Conservation (phyloP, 768 basidiomycete genomes). For the Tremella yokohamensis region DNA sequence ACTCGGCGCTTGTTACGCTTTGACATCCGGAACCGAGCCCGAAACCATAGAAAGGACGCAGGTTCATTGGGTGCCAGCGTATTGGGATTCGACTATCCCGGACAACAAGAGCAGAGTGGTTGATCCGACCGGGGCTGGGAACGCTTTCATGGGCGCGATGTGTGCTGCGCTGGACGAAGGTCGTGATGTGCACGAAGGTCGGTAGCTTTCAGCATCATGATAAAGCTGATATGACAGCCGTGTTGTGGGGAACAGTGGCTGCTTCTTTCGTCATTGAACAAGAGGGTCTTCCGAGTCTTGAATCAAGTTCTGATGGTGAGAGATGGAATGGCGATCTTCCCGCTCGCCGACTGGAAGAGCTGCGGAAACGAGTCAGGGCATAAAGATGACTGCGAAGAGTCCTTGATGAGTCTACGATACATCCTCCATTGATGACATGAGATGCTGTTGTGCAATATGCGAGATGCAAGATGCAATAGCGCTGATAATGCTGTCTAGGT, state of each 20-base stretch:
- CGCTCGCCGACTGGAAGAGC: not conserved
- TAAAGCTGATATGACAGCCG: slow-evolving; percentile 3
- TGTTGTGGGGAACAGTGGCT: slow-evolving; percentile 20
- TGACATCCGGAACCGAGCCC: not conserved
- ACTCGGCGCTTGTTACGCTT: slow-evolving; percentile 29
- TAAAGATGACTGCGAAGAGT: not conserved
- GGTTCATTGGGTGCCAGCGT: slow-evolving; percentile 31
- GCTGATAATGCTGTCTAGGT: slow-evolving; percentile 4
- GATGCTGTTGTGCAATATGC: not conserved
- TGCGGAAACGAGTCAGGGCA: not conserved
- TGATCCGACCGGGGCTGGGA: slow-evolving; percentile 41
- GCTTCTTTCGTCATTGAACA: slow-evolving; percentile 22
- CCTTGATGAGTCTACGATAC: not conserved
- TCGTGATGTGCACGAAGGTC: slow-evolving; percentile 22
- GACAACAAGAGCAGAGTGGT: slow-evolving; percentile 21
- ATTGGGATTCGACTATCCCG: slow-evolving; percentile 16
- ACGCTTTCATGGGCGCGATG: slow-evolving; percentile 36
- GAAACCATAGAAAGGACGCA: not conserved
- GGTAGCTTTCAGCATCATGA: slow-evolving; percentile 1
- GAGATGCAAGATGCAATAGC: not conserved
- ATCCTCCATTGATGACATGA: not conserved
- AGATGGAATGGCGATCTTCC: slow-evolving; percentile 17
- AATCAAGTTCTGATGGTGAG: slow-evolving; percentile 3
- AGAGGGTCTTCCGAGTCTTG: slow-evolving; percentile 13
- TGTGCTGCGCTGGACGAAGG: slow-evolving; percentile 27